These are phyloP conservation scores for Amniculicola lignicola DNA, from an alignment of 495 filamentous ascomycete species.

Conservation along the genomic window DNA sequence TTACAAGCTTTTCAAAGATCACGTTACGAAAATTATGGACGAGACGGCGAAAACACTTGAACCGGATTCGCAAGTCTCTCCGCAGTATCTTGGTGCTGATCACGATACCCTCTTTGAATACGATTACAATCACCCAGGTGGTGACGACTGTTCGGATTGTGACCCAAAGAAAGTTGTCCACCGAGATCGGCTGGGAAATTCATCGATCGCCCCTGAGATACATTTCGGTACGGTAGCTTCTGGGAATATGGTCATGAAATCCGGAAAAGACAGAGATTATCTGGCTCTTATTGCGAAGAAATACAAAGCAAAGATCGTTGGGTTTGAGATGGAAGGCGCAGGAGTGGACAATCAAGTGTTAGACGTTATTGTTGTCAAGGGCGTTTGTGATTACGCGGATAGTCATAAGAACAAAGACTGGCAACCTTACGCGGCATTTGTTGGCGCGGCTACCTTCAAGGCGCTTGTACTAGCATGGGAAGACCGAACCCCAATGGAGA, in stretches of 20 bases:
- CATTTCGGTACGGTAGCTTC: constrained; percentile 47
- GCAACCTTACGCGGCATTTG: constrained; percentile 25
- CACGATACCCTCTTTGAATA: too few species aligned
- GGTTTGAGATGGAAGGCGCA: constrained; percentile 18
- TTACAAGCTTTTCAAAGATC: too few species aligned
- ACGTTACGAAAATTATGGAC: constrained; percentile 2
- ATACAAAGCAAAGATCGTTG: constrained; percentile 2
- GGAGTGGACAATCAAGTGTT: background rate
- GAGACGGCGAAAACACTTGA: background rate
- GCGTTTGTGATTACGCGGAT: constrained; percentile 31
- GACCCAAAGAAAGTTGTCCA: background rate
- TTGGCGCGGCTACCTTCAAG: constrained; percentile 27
- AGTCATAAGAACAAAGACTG: constrained; percentile 31
- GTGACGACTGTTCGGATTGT: too few species aligned
- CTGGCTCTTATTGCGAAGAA: too few species aligned
- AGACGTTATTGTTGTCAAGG: constrained; percentile 18
- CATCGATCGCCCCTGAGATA: constrained; percentile 1
- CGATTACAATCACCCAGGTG: too few species aligned
- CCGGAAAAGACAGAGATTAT: constrained; percentile 17
- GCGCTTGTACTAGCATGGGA: too few species aligned
- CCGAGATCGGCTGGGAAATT: background rate
- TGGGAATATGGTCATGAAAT: constrained; percentile 42
- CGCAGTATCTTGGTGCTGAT: too few species aligned
- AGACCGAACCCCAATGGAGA: too few species aligned
- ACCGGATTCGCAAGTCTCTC: background rate